Evolutionary conservation across 495 filamentous ascomycete species (phyloP).

Genomic region (Lasiosphaeria ovina): DNA sequence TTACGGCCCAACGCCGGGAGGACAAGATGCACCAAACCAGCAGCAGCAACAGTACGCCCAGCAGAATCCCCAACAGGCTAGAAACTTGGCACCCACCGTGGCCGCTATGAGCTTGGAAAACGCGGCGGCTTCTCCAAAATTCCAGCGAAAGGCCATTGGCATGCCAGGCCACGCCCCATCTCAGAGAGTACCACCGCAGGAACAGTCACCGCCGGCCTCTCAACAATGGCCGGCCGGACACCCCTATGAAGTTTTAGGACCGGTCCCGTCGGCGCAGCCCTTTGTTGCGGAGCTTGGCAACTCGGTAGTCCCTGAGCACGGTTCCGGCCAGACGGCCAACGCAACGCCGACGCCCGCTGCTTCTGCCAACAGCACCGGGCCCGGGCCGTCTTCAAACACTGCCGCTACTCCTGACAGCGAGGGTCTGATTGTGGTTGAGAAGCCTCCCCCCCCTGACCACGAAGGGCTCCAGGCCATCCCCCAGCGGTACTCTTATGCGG

Average conservation of each 20-base stretch:
- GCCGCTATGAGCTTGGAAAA: not conserved
- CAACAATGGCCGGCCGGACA: not conserved
- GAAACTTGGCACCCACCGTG: conserved; percentile 4
- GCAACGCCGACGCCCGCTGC: too few relatives aligned
- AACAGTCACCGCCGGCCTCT: not conserved
- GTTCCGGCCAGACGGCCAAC: too few relatives aligned
- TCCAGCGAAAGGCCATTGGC: conserved; percentile 3
- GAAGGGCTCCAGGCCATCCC: conserved; percentile 6
- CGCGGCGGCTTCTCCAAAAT: not conserved
- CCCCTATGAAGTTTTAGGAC: not conserved
- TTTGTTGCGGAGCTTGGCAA: conserved; percentile 3
- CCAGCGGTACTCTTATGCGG: not conserved
- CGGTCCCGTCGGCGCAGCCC: not conserved
- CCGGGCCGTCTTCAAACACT: not conserved
- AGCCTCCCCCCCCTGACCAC: conserved; percentile 8
- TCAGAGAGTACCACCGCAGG: not conserved
- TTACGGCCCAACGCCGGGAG: not conserved
- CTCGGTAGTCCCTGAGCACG: not conserved
- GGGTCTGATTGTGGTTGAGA: conserved; percentile 10
- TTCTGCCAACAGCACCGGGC: too few relatives aligned
- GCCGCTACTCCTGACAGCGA: conserved; percentile 8
- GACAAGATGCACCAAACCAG: conserved; percentile 15
- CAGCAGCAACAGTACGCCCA: conserved; percentile 28
- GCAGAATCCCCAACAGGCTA: conserved; percentile 12
- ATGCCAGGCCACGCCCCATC: not conserved